Evolutionary conservation across 768 basidiomycete genomes (phyloP).

Genomic region (Suillus placidus): DNA sequence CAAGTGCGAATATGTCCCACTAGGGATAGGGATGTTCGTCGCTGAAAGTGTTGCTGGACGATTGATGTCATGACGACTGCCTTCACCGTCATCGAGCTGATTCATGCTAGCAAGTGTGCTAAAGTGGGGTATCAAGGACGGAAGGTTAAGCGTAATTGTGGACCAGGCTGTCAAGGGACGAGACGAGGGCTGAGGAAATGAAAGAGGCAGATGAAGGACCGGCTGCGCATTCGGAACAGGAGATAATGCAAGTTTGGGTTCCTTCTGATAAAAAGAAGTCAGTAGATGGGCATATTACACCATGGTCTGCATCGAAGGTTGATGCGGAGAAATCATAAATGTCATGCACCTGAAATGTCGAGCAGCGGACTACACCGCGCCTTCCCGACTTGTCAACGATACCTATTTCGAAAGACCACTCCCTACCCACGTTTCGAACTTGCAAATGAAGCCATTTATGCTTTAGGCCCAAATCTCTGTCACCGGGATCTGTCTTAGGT

Average conservation of each 20-base stretch:
- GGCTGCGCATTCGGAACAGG: slow-evolving; percentile 44
- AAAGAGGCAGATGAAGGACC: slow-evolving; percentile 70
- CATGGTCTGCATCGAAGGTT: background rate
- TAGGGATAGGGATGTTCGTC: slow-evolving; percentile 41
- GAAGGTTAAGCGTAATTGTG: slow-evolving; percentile 63
- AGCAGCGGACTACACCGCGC: slow-evolving; percentile 63
- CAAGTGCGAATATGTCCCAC: slow-evolving; percentile 62
- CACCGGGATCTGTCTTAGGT: slow-evolving; percentile 24
- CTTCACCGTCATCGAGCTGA: slow-evolving; percentile 25
- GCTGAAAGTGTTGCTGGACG: slow-evolving; percentile 16
- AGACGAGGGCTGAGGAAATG: slow-evolving; percentile 59
- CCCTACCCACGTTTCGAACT: slow-evolving; percentile 64
- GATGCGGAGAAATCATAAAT: slow-evolving; percentile 4
- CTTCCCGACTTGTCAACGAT: slow-evolving; percentile 64
- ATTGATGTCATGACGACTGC: slow-evolving; percentile 9
- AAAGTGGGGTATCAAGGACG: slow-evolving; percentile 63
- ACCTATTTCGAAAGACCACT: slow-evolving; percentile 79
- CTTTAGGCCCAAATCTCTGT: slow-evolving; percentile 55
- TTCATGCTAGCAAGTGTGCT: slow-evolving; percentile 45
- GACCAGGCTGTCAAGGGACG: slow-evolving; percentile 70
- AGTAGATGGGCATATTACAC: slow-evolving; percentile 4
- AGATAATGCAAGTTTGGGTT: slow-evolving; percentile 47
- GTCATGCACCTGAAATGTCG: slow-evolving; percentile 75
- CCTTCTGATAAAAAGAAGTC: slow-evolving; percentile 44
- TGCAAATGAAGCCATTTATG: slow-evolving; percentile 79